phyloP scores from a whole-genome alignment of 2,329 filamentous ascomycete species.

The Fusarium circinatum region DNA sequence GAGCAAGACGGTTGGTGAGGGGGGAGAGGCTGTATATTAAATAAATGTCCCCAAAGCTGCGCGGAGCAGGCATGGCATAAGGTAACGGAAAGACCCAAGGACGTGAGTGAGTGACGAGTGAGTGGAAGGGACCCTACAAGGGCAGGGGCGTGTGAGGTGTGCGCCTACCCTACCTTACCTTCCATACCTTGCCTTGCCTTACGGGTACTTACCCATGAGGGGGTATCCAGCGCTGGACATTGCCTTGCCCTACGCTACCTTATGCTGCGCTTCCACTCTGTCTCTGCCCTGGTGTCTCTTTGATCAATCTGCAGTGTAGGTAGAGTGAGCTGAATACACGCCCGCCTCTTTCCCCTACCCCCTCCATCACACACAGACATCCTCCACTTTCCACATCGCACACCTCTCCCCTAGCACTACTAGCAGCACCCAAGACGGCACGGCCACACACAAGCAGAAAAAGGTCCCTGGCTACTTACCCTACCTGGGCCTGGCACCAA shows the following conservation, averaged over 20 bases:
- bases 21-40: conserved; percentile 48
- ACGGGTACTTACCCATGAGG: conserved; percentile 3
- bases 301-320: conserved; percentile 8
- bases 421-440: conserved; percentile 12
- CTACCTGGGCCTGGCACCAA: background rate
- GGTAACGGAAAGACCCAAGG: conserved; percentile 17
- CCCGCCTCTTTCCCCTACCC: background rate
- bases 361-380: conserved; percentile 8
- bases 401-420: conserved; percentile 5
- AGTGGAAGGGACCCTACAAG: conserved; percentile 14
- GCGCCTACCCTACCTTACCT: background rate
- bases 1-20: conserved; percentile 36
- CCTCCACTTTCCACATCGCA: conserved; percentile 4
- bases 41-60: conserved; percentile 47
- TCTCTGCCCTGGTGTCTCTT: background rate
- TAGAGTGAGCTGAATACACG: background rate
- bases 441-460: conserved; percentile 34
- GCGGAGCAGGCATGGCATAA: conserved; percentile 21
- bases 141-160: conserved; percentile 4
- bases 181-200: background rate
- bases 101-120: conserved; percentile 27
- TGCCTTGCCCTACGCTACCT: background rate
- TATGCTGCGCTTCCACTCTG: background rate
- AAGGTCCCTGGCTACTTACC: conserved; percentile 20
- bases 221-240: conserved; percentile 17